Evolutionary conservation across 352 stramenopile genomes (phyloP).

Genomic region (Globisporangium spiculum): DNA sequence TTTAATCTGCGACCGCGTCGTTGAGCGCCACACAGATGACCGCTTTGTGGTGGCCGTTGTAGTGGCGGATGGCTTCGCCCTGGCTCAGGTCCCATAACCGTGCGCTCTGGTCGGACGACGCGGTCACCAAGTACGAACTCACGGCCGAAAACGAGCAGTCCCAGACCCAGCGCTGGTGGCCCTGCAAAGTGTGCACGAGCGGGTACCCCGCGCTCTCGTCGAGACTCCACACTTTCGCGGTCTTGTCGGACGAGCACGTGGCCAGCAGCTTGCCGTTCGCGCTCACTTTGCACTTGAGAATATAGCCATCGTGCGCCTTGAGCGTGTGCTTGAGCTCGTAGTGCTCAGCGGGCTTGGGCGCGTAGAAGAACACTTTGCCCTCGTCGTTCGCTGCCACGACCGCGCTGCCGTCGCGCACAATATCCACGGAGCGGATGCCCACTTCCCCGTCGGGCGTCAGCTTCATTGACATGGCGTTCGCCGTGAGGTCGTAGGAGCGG

Average conservation of each 20-base stretch:
- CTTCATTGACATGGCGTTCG: conserved; percentile 67
- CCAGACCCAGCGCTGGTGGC: conserved; percentile 97
- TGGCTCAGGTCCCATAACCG: conserved; percentile 96
- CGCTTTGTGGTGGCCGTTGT: conserved; percentile 89
- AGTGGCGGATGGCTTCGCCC: conserved; percentile 85
- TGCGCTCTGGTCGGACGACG: conserved; percentile 94
- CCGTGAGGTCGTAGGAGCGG: conserved; percentile 89
- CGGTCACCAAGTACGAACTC: conserved; percentile 96
- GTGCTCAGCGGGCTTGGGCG: conserved; percentile 49
- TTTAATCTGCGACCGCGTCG: conserved; percentile 67
- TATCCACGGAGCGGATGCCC: conserved; percentile 90
- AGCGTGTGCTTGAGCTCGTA: conserved; percentile 71
- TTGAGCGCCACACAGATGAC: conserved; percentile 89
- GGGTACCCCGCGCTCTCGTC: conserved; percentile 34
- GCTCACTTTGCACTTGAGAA: conserved; percentile 90
- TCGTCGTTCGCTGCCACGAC: conserved; percentile 94
- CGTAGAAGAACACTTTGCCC: conserved; percentile 94
- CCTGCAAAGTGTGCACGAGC: conserved; percentile 77
- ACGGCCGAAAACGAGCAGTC: conserved; percentile 98
- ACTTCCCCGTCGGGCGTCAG: conserved; percentile 68
- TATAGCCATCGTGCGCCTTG: conserved; percentile 89
- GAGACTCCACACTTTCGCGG: conserved; percentile 89
- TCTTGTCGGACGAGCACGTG: conserved; percentile 92
- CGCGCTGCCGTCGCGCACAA: conserved; percentile 90
- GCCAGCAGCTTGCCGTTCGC: conserved; percentile 87